Evolutionary conservation across 2,329 filamentous ascomycete genomes (phyloP), one percentile per base, ranked within the genome.

Genomic region (Dactylellina sp.): DNA sequence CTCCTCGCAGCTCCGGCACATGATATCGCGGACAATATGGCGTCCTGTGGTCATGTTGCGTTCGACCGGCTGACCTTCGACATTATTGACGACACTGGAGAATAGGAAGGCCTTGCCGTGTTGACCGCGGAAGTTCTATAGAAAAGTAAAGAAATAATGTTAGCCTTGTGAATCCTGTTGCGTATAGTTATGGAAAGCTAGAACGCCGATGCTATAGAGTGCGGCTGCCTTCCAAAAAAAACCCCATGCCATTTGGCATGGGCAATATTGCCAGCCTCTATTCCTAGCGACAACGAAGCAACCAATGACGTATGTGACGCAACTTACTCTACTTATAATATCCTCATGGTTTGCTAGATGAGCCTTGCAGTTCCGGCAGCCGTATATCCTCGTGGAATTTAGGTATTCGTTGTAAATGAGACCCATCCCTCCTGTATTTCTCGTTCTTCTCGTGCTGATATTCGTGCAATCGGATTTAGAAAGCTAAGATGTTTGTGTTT

Each of bases 21-120:
- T 85, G 79, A 99, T 97, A 81, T 99, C 95, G 70, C 95, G 89
- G 52, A 99, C 95, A 65, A 98, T 86, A 82, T 99, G 95, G 62
- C 91, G 88, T 60, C 95, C 95, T 0, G 95, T 99, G 12, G 95
- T 99, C 95, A 99, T 99, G 83, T 91, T 96, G 77, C 95, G 92
- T 83, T 99, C 95, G 80, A 87, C 89, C n/a, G 94, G 87, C 75
- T 96, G 91, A 78, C 90, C 89, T 49, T 89, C 85, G 76, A 89
- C 90, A 81, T 96, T 87, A 83, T 99, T 99, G 82, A 99, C 95
- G 63, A 99, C 95, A 76, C 82, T 88, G 83, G 94, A 91, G 86
- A 99, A 98, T 77, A 99, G 89, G 83, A 93, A 99, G 64, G 95
- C 95, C 84, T 98, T 98, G 80, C 95, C 95, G 82, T 98, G 94